phyloP scores from a whole-genome alignment of 768 basidiomycete species.

The Tricholoma matsutake region DNA sequence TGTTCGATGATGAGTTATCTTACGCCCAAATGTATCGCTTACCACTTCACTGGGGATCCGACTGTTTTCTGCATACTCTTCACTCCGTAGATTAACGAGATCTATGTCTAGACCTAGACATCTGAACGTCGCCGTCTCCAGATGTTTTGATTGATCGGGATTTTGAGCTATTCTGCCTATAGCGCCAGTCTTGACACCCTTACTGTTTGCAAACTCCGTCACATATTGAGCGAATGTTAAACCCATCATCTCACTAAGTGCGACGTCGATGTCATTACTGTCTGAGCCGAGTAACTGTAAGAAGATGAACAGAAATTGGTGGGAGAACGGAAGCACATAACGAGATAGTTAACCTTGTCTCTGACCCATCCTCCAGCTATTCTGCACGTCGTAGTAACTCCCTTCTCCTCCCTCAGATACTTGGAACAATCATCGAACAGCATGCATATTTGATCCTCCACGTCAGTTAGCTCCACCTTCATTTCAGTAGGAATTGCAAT shows the following conservation, averaged over 20 bases:
- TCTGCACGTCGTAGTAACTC: conserved; percentile 65
- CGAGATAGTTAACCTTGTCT: conserved; percentile 71
- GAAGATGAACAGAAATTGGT: conserved; percentile 10
- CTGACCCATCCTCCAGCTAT: conserved; percentile 99
- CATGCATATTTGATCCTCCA: conserved; percentile 66
- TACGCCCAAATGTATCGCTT: conserved; percentile 25
- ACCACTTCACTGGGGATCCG: conserved; percentile 89
- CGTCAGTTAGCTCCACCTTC: conserved; percentile 57
- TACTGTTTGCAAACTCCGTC: conserved; percentile 52
- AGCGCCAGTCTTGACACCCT: conserved; percentile 50
- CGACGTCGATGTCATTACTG: conserved; percentile 93
- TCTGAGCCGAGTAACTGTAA: conserved; percentile 72
- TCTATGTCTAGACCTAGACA: conserved; percentile 84
- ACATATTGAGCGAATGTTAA: conserved; percentile 82
- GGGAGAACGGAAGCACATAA: neutral
- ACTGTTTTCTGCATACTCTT: conserved; percentile 84
- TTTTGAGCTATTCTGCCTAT: conserved; percentile 88
- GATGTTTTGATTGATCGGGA: conserved; percentile 96
- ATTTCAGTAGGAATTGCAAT: conserved; percentile 23
- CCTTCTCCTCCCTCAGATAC: conserved; percentile 49
- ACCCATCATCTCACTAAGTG: conserved; percentile 87
- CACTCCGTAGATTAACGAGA: conserved; percentile 90
- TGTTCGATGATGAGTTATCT: neutral
- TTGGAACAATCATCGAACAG: conserved; percentile 79
- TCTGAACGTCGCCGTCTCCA: conserved; percentile 89